Evolutionary conservation across 306 rosid genomes (phyloP), one percentile per base, ranked within the genome.

Genomic region (Quillaja saponaria): DNA sequence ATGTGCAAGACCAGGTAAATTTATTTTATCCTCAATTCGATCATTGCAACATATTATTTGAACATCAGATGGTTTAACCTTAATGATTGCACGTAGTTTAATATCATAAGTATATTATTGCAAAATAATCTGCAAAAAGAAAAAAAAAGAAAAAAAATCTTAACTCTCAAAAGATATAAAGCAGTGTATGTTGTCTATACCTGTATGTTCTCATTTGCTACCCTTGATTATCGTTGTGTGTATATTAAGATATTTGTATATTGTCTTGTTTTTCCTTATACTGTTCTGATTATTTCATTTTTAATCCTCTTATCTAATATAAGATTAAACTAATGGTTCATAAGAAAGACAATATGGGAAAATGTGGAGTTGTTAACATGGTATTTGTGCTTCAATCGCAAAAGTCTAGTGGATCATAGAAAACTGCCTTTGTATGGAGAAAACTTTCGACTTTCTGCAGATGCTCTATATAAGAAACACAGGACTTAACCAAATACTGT

Each of bases 1-100:
- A 89, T 67, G 80, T 83, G 47, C 88, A 94, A 52, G 87, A 81
- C 14, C 85, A 92, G 95, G 99, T 92, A 15, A 25, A 28, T 42
- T 13, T 55, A 20, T 49, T 10, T 37, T 4, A 10, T 5, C 5
- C 47, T 19, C 18, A 15, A 11, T 8, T 13, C 18, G 3, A 34
- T 44, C 16, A 31, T n/a, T 44, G 14, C 25, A 13, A 25, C 11
- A 28, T 39, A 42, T 8, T 14, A 10, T n/a, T 61, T 17, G 40
- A 16, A 28, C 28, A 28, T 31, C 11, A 14, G 31, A 44, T 45
- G 10, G 6, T 10, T 14, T 20, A 10, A 60, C 40, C 39, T 5
- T 14, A 34, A 11, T 31, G 21, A 18, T 56, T 58, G 49, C n/a
- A 13, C 33, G 59, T 55, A 1, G 21, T 46, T 46, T 14, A 19